Base-by-base conservation (phyloP, 1,284 basidiomycete species). In the Marasmius sp. region DNA sequence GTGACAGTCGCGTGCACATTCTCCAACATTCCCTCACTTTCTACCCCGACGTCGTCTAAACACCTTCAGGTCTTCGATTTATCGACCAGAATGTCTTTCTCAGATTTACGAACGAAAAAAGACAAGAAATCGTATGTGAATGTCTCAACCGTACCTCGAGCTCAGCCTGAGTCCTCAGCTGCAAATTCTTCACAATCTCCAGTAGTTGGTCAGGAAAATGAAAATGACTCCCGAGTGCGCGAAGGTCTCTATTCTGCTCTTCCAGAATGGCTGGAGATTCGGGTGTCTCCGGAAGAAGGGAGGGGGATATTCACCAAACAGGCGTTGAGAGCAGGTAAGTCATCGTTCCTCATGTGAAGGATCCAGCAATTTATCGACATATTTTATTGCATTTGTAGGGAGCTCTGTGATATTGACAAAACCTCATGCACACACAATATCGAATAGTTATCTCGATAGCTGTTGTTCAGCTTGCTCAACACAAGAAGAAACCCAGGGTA, bases 381-480 rank as follows among this genome's bases (percentile, higher is more conserved):
- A 6, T 34, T 14, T 6, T 16, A 8, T 12, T 18, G 12, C 11
- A 22, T 57, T 59, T n/a, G 18, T 65, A 95, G 92, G 93, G 11
- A 76, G 82, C 18, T 72, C 82, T 1, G 63, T 95, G 14, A 61
- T 93, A 18, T 73, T 81, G 2, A 68, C 83, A 2, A 77, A 78
- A 52, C 92, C 93, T 0, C 82, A 87, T 60, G 79, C 87, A 10
- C 79, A 85, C 16, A 85, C 85, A 0, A 81, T 96, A 16, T 91
- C 92, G 1, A 87, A 81, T n/a, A 71, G 75, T 14, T 80, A 85
- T 66, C 77, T 96, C 10, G 73, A 79, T 6, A 74, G 74, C 0
- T 80, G 87, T 70, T 96, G 94, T 68, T 91, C 91, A 0, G 77
- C 76, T 10, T 96, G 94, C 68, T 83, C 83, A 50, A 76, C 74